These are phyloP conservation scores for Eleusine indica DNA, from an alignment of 176 grass and related monocot genomes.

Conservation along the genomic window DNA sequence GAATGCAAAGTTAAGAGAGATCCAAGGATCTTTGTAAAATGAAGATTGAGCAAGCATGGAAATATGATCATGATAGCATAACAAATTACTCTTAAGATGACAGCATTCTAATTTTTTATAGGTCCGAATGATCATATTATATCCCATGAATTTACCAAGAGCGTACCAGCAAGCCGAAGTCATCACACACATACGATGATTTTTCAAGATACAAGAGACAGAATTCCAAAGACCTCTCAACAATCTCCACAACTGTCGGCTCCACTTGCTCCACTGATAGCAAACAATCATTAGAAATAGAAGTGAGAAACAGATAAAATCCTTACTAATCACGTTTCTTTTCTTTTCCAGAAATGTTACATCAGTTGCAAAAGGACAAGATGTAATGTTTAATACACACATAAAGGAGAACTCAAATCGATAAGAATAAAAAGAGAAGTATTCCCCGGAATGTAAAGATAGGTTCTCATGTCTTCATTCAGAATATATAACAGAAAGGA, in stretches of 20 bases:
- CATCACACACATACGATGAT: constrained; percentile 73
- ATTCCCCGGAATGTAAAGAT: neutral
- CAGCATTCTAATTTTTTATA: constrained; percentile 18
- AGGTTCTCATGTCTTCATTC: neutral
- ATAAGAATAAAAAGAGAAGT: neutral
- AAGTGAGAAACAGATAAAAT: constrained; percentile 45
- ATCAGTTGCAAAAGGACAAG: neutral
- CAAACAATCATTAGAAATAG: constrained; percentile 17
- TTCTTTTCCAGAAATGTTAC: neutral
- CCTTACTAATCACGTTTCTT: constrained; percentile 12
- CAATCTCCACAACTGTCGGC: constrained; percentile 56
- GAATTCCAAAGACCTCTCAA: constrained; percentile 82
- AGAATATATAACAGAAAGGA: too few species aligned
- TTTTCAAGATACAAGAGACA: constrained; percentile 75
- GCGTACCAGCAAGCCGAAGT: constrained; percentile 76
- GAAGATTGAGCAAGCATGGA: constrained; percentile 18
- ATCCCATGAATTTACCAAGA: constrained; percentile 19
- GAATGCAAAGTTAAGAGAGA: constrained; percentile 30
- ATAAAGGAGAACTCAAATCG: constrained; percentile 2
- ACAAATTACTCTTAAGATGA: constrained; percentile 32
- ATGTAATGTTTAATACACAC: constrained; percentile 8
- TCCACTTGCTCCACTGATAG: constrained; percentile 81
- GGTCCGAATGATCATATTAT: constrained; percentile 20
- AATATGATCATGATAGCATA: constrained; percentile 29
- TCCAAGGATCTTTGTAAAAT: constrained; percentile 30